Evolutionary conservation across 2,329 filamentous ascomycete species (phyloP).

Genomic region (Coniochaeta sp.): DNA sequence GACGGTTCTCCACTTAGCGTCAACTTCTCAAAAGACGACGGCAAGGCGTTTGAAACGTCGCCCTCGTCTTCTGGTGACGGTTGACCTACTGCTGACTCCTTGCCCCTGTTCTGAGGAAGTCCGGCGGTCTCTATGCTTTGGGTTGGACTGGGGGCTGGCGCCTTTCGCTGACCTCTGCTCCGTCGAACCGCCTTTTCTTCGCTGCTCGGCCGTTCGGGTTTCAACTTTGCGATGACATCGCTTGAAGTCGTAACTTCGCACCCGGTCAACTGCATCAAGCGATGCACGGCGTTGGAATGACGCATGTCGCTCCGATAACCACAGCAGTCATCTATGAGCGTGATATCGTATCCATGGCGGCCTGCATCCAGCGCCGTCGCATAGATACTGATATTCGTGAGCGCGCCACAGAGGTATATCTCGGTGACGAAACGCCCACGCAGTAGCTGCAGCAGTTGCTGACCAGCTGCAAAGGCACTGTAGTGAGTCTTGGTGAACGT

Average conservation of each 20-base stretch:
- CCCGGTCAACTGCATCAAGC: constrained; percentile 67
- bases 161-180: constrained; percentile 7
- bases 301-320: constrained; percentile 66
- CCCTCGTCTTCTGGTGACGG: constrained; percentile 5
- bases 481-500: constrained; percentile 68
- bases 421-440: constrained; percentile 85
- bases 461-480: constrained; percentile 74
- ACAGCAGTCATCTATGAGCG: constrained; percentile 80
- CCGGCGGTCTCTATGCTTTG: background rate
- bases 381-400: constrained; percentile 83
- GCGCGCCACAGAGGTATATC: constrained; percentile 78
- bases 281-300: constrained; percentile 62
- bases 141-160: background rate
- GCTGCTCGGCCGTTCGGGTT: constrained; percentile 11
- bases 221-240: constrained; percentile 43
- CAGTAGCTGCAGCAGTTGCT: constrained; percentile 61
- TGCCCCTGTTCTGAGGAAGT: constrained; percentile 3
- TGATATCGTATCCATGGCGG: constrained; percentile 79
- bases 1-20: constrained; percentile 22
- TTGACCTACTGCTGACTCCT: constrained; percentile 20
- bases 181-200: constrained; percentile 7
- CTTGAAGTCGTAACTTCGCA: constrained; percentile 55
- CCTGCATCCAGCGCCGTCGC: constrained; percentile 89
- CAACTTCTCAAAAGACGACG: constrained; percentile 25
- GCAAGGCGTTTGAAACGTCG: constrained; percentile 11